phyloP scores from a whole-genome alignment of 2,329 filamentous ascomycete genomes.

The Epichloe festucae region DNA sequence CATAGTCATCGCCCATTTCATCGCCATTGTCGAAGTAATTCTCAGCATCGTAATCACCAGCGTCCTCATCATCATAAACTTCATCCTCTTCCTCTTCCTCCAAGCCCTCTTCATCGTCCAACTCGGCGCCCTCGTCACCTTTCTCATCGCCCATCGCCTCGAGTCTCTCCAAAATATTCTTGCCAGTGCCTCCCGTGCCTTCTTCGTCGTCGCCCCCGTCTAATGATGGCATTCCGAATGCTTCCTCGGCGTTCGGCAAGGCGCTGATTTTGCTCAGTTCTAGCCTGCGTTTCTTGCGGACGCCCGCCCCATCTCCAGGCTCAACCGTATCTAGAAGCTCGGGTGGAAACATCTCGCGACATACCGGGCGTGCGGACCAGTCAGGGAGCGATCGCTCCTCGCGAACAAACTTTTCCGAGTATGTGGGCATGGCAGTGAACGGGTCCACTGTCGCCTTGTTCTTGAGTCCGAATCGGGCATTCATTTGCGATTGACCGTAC shows the following conservation, averaged over 20 bases:
- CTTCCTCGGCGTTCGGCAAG: conserved; percentile 37
- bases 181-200: conserved; percentile 15
- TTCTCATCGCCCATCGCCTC: conserved; percentile 37
- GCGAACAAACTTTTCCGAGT: conserved; percentile 40
- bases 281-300: conserved; percentile 30
- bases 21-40: conserved; percentile 47
- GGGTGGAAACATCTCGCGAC: conserved; percentile 39
- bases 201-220: conserved; percentile 18
- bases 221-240: conserved; percentile 27
- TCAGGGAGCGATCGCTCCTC: conserved; percentile 41
- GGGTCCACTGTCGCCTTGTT: conserved; percentile 44
- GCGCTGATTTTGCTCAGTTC: conserved; percentile 34
- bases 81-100: conserved; percentile 36
- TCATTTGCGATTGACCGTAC: conserved; percentile 47
- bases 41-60: conserved; percentile 49
- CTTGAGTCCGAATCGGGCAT: conserved; percentile 40
- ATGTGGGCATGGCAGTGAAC: conserved; percentile 45
- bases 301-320: conserved; percentile 23
- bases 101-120: conserved; percentile 36
- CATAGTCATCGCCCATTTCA: conserved; percentile 39
- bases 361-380: conserved; percentile 36
- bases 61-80: conserved; percentile 43
- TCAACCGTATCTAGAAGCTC: conserved; percentile 44
- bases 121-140: conserved; percentile 32
- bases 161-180: conserved; percentile 31